A percentile compares a stretch with the other conserved stretches of the same genome.
Conservation (phyloP, 75 land plant species). For the Pinus albicaulis region DNA sequence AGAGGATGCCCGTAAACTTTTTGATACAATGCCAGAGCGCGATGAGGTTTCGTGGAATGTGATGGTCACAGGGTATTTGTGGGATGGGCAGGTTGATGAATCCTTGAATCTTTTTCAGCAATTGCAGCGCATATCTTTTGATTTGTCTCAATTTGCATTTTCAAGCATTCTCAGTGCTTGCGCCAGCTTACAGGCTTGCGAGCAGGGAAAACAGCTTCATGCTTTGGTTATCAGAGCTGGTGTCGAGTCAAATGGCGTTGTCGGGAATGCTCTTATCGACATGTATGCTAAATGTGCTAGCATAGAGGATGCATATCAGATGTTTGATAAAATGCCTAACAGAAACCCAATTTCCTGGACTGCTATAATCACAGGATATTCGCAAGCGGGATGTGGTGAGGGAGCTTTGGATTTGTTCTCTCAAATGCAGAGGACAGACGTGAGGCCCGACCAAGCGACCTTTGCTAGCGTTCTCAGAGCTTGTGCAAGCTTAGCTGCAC, state of each 20-base stretch:
- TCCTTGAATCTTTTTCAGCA: constrained; percentile 36
- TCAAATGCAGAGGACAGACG: constrained; percentile 31
- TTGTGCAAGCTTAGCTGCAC: constrained; percentile 43
- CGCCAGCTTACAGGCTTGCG: constrained; percentile 18
- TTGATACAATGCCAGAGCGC: constrained; percentile 41
- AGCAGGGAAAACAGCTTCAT: constrained; percentile 52
- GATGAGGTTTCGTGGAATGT: constrained; percentile 68
- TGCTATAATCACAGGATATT: constrained; percentile 55
- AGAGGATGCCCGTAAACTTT: constrained; percentile 32
- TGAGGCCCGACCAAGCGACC: constrained; percentile 44
- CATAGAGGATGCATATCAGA: constrained; percentile 34
- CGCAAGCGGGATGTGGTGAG: constrained; percentile 36
- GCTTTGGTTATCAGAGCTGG: constrained; percentile 24
- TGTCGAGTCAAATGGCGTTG: constrained; percentile 20
- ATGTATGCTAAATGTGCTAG: constrained; percentile 74
- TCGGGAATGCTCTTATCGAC: constrained; percentile 56
- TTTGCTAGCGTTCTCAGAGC: constrained; percentile 57
- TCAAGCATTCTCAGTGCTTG: constrained; percentile 51
- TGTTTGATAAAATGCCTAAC: constrained; percentile 28
- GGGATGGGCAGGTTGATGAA: constrained; percentile 39
- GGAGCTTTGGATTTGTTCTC: constrained; percentile 47
- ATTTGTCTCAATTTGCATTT: constrained; percentile 37
- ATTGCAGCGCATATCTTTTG: constrained; percentile 26
- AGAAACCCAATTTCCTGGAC: constrained; percentile 64
- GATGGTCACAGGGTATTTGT: constrained; percentile 38